Base-by-base conservation (phyloP, 306 rosid genomes). In the Pterocarpus macrocarpus region DNA sequence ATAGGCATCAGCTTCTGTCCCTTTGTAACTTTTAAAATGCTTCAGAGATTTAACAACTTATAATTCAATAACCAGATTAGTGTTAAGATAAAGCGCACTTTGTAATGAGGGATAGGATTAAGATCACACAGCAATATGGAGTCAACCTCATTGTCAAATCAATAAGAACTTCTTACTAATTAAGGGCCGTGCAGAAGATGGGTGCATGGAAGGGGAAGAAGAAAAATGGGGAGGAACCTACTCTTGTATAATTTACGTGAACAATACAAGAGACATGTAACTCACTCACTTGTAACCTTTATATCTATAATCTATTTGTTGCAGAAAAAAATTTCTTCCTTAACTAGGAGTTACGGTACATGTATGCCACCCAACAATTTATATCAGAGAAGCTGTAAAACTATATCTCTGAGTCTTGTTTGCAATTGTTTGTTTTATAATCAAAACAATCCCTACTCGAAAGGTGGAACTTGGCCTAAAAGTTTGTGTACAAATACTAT, bases 41-140 rank as follows among this genome's bases (percentile, higher is more conserved):
- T 22, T 64, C 56, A 65, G 14, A 65, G n/a, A 10, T 7, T 56
- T 32, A 53, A 63, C 34, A 53, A 4, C 57, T 57, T 28, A 53
- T 67, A 78, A 44, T 65, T 52, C 67, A 9, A 78, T 11, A 17
- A 74, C 16, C 16, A 53, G 70, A 70, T 15, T 64, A 71, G 47
- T 71, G 62, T 44, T 41, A 58, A 76, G 88, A 84, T 84, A 76
- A 79, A 65, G 69, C 76, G 85, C 90, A 86, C 85, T 86, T 64
- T 50, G 64, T 56, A 30, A 71, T 22, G 56, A 44, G 75, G 39
- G 38, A 69, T 44, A 47, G 75, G 79, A 41, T 72, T 52, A 64
- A 43, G 77, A 71, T 66, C 80, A 62, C 10, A 44, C 5, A 63
- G 45, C 73, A 76, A 64, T 45, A 28, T 32, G 30, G 45, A 47